phyloP scores from a whole-genome alignment of 495 filamentous ascomycete genomes.

The Xylaria palmicola region DNA sequence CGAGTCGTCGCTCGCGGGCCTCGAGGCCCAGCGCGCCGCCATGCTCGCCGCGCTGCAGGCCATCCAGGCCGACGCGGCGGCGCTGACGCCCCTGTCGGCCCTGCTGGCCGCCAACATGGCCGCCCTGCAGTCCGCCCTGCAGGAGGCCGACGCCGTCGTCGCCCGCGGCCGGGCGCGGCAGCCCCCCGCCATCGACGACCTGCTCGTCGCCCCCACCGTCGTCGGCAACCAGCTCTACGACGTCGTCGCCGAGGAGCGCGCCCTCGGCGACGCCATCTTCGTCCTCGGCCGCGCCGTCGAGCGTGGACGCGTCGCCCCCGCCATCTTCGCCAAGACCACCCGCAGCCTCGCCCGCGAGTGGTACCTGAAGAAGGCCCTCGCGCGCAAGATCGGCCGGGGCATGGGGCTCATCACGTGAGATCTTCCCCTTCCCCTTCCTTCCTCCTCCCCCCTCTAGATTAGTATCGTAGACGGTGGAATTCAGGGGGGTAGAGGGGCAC shows the following conservation, averaged over 20 bases:
- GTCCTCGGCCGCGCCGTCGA: constrained; percentile 81
- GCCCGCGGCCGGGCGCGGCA: constrained; percentile 33
- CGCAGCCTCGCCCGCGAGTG: constrained; percentile 82
- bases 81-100: constrained; percentile 64
- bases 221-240: constrained; percentile 91
- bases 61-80: constrained; percentile 68
- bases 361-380: constrained; percentile 85
- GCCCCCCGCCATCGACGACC: constrained; percentile 68
- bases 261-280: constrained; percentile 80
- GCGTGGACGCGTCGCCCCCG: constrained; percentile 72
- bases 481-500: not conserved
- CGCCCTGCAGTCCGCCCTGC: constrained; percentile 72
- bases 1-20: constrained; percentile 65
- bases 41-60: constrained; percentile 64
- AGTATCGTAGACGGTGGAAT: not conserved
- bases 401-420: constrained; percentile 61
- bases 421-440: too few relatives aligned
- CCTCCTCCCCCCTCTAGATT: too few relatives aligned
- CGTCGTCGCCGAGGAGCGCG: constrained; percentile 80
- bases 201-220: constrained; percentile 90
- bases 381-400: constrained; percentile 81
- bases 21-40: constrained; percentile 76
- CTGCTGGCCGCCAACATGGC: constrained; percentile 73
- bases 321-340: constrained; percentile 81
- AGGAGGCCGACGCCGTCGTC: constrained; percentile 77